Percentiles rank a stretch among this genome's conserved stretches.
phyloP scores from a whole-genome alignment of 257 asterid species.

The Asclepias syriaca region DNA sequence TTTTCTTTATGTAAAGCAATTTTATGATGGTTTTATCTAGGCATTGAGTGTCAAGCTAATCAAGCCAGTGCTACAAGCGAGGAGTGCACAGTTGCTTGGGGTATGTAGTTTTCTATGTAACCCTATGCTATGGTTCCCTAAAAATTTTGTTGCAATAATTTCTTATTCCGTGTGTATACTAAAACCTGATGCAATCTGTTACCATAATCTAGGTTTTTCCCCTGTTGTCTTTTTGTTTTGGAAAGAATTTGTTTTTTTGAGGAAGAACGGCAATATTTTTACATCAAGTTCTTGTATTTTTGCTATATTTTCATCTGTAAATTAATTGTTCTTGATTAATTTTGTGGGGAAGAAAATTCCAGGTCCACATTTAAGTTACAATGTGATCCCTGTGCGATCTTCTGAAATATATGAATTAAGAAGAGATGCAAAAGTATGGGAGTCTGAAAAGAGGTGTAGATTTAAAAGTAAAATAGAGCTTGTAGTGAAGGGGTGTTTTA shows the following conservation, averaged over 20 bases:
- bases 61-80: constrained; percentile 93
- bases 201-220: background rate
- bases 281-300: background rate
- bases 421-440: background rate
- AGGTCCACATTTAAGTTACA: background rate
- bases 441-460: background rate
- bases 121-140: background rate
- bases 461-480: background rate
- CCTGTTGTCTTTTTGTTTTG: background rate
- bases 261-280: background rate
- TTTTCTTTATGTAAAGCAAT: background rate
- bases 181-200: background rate
- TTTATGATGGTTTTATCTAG: constrained; percentile 22
- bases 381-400: background rate
- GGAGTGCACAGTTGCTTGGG: constrained; percentile 97
- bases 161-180: too few relatives aligned
- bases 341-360: background rate
- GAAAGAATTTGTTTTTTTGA: background rate
- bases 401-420: background rate
- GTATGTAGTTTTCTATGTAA: constrained; percentile 34
- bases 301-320: background rate
- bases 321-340: background rate
- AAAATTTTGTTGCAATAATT: background rate
- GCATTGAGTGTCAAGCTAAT: constrained; percentile 93
- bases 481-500: background rate